Evolutionary conservation across 106 monocot species (phyloP).

Genomic region (Posidonia australis): DNA sequence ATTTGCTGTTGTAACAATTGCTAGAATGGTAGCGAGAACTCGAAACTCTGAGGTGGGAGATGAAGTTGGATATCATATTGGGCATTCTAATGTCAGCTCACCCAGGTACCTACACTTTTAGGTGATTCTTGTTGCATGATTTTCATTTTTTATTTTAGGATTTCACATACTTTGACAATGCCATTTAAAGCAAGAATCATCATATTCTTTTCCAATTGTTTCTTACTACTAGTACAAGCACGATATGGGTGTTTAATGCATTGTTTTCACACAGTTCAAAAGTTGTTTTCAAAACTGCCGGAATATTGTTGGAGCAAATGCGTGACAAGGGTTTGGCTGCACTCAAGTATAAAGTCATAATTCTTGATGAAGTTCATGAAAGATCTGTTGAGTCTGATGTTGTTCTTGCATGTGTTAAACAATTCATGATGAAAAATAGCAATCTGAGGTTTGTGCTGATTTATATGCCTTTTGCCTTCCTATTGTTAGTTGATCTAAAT

Average conservation of each 20-base stretch:
- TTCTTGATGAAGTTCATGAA: conserved; percentile 90
- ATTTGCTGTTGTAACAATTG: conserved; percentile 78
- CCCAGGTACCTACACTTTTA: conserved; percentile 1
- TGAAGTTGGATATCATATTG: conserved; percentile 84
- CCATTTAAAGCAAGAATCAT: no score
- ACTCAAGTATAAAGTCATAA: conserved; percentile 74
- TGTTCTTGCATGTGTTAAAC: conserved; percentile 75
- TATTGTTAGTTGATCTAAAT: not conserved
- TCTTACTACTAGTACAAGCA: no score
- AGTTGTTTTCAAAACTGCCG: conserved; percentile 85
- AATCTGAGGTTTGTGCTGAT: conserved; percentile 39
- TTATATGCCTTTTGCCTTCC: not conserved
- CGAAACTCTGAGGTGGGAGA: conserved; percentile 55
- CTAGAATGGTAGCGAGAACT: conserved; percentile 55
- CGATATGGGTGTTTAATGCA: no score
- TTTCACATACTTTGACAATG: no score
- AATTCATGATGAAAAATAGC: conserved; percentile 61
- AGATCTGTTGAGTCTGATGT: conserved; percentile 90
- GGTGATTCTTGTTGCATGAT: no score
- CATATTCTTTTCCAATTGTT: no score
- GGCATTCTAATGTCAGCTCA: conserved; percentile 60
- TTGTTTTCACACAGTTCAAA: conserved; percentile 37
- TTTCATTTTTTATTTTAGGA: not conserved
- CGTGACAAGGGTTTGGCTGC: conserved; percentile 64
- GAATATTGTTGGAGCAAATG: conserved; percentile 80